Percentiles rank a stretch among this genome's conserved stretches.
phyloP scores from a whole-genome alignment of 345 rosid genomes.

The rapeseed (Brassica napus) region Da-Ae NC_063435.1:1043001-1043500 shows the following conservation, averaged over 20 bases:
- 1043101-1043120: background rate
- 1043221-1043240: constrained; percentile 92
- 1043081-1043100: background rate
- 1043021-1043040: constrained; percentile 98
- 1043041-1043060: constrained; percentile 96
- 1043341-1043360: background rate
- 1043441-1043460: constrained; percentile 98
- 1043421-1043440: constrained; percentile 98
- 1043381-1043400: background rate
- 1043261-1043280: constrained; percentile 89
- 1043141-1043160: background rate
- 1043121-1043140: background rate
- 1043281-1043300: constrained; percentile 89
- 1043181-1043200: constrained; percentile 53
- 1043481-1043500: constrained; percentile 89
- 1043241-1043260: constrained; percentile 81
- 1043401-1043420: constrained; percentile 67
- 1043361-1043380: too few relatives aligned
- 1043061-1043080: constrained; percentile 39
- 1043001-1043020: constrained; percentile 94
- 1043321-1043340: background rate
- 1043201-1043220: constrained; percentile 96
- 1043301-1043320: background rate
- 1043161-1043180: constrained; percentile 17
- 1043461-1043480: constrained; percentile 93